phyloP scores from a whole-genome alignment of 2,329 filamentous ascomycete species.

The Fusarium xylarioides region DNA sequence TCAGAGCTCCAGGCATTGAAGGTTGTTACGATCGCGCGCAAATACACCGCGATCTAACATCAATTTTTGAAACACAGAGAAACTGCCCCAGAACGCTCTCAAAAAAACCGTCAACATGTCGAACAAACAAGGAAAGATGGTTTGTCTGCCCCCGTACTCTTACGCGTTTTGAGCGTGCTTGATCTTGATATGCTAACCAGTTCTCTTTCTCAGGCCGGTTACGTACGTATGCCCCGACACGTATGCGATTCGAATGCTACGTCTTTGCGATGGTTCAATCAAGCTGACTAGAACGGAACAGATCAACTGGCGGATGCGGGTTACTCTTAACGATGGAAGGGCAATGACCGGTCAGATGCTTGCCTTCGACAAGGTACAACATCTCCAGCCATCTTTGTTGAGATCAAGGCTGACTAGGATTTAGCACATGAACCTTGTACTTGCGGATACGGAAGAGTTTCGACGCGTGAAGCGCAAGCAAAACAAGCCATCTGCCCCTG shows the following conservation, averaged over 20 bases:
- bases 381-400: background rate
- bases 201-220: constrained; percentile 69
- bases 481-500: constrained; percentile 74
- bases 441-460: constrained; percentile 98
- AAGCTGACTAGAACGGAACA: constrained; percentile 50
- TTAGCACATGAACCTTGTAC: constrained; percentile 98
- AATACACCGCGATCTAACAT: constrained; percentile 50
- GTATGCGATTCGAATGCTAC: background rate
- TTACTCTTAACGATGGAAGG: constrained; percentile 92
- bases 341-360: constrained; percentile 99
- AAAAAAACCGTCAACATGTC: constrained; percentile 47
- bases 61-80: constrained; percentile 56
- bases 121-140: constrained; percentile 99
- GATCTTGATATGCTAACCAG: constrained; percentile 68
- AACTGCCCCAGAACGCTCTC: constrained; percentile 46
- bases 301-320: constrained; percentile 99
- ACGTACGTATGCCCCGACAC: constrained; percentile 63
- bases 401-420: constrained; percentile 13
- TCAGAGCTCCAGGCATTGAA: constrained; percentile 57
- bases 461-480: constrained; percentile 88
- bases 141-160: constrained; percentile 59
- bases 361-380: constrained; percentile 90
- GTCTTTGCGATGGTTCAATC: background rate
- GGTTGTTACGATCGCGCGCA: constrained; percentile 51
- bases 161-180: constrained; percentile 46